Base-by-base conservation (phyloP, 345 rosid genomes). In the Lepidium sativum region DNA sequence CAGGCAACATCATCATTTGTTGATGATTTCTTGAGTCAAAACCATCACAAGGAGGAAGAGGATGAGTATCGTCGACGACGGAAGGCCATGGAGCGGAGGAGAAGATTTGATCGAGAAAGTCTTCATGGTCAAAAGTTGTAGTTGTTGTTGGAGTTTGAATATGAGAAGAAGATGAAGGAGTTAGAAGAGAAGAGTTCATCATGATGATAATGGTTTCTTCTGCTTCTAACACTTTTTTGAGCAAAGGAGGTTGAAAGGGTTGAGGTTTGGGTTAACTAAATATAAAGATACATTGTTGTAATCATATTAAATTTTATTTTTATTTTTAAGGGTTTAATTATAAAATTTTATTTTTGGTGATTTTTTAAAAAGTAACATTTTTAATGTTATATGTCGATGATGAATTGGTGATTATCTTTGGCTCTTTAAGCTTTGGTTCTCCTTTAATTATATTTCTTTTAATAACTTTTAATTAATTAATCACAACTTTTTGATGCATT, bases 21-120 rank as follows among this genome's bases (percentile, higher is more conserved):
- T 68, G 73, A 39, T 68, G 73, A 39, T 68, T 16, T 0, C 86
- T 86, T 32, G 85, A 82, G 80, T 74, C 77, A 60, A 50, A 65
- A 21, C 12, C 67, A 57, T 50, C 71, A 17, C 71, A 43, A 4
- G 76, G 32, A 43, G 76, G 32, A 43, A 53, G 65, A 65, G 48
- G 67, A 23, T 32, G 48, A 51, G 34, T 20, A 42, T 65, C 76
- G 25, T 66, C 68, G 15, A 40, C 50, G 53, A 50, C 37, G 15
- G 70, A 59, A 6, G 77, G 82, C 18, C 92, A 77, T n/a, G 95
- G 87, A 29, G 84, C 11, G 25, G 83, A 47, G 40, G 97, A 82
- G 44, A 87, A 82, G 80, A 92, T 86, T 58, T 89, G 96, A 9
- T 84, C 83, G 9, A 88, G 86, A 76, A 91, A 88, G 65, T 86